Percentiles rank a stretch among this genome's conserved stretches.
phyloP scores from a whole-genome alignment of 257 asterid species.

The Perilla frutescens region DNA sequence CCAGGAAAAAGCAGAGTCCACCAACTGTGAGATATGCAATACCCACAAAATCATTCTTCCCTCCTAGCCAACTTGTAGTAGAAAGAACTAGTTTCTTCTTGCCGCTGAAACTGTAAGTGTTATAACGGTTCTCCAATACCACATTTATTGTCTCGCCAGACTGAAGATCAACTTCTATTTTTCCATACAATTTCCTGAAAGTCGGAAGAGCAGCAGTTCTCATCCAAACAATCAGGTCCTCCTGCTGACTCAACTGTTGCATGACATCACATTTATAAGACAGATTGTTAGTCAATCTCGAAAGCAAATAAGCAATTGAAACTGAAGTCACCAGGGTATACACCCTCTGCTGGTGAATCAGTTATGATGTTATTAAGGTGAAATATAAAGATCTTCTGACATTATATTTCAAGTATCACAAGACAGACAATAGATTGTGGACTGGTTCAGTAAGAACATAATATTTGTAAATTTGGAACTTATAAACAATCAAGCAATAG shows the following conservation, averaged over 20 bases:
- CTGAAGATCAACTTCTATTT: slow-evolving; percentile 70
- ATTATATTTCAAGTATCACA: background rate
- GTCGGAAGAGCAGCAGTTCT: slow-evolving; percentile 95
- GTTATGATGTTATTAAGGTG: background rate
- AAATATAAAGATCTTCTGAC: slow-evolving; percentile 4
- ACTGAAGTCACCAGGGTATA: slow-evolving; percentile 1
- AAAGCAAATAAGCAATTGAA: slow-evolving; percentile 1
- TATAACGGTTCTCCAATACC: slow-evolving; percentile 59
- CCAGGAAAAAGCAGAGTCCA: slow-evolving; percentile 74
- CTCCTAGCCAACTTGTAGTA: slow-evolving; percentile 93
- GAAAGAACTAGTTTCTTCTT: slow-evolving; percentile 92
- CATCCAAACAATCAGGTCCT: slow-evolving; percentile 93
- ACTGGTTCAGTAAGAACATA: slow-evolving; percentile 6
- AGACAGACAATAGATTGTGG: background rate
- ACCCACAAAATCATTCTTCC: slow-evolving; percentile 84
- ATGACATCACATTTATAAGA: slow-evolving; percentile 31
- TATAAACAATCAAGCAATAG: background rate
- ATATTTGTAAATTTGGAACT: background rate
- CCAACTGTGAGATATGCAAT: slow-evolving; percentile 86
- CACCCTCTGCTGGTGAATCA: background rate
- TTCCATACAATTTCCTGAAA: slow-evolving; percentile 85
- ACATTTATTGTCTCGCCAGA: slow-evolving; percentile 59
- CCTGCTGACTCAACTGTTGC: slow-evolving; percentile 75
- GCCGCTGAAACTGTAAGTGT: slow-evolving; percentile 86
- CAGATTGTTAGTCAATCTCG: slow-evolving; percentile 9